phyloP scores from a whole-genome alignment of 306 rosid species.

The Quercus aquifolioides region DNA sequence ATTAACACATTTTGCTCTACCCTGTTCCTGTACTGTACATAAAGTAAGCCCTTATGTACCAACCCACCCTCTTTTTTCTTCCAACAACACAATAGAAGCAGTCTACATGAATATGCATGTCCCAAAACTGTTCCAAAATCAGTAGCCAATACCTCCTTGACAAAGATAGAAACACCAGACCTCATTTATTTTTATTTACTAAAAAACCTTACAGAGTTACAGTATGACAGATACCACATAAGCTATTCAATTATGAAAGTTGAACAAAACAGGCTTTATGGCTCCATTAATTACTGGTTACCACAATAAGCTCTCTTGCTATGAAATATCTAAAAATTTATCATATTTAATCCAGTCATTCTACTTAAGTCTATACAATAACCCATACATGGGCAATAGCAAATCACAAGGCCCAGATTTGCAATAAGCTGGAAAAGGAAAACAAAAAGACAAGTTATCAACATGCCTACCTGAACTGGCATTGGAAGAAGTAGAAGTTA shows the following conservation, averaged over 20 bases:
- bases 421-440: slow-evolving; percentile 11
- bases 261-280: neutral
- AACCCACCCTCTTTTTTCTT: neutral
- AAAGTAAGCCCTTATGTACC: neutral
- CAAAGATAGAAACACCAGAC: neutral
- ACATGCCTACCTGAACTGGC: slow-evolving; percentile 63
- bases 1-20: neutral
- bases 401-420: neutral
- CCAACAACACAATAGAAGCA: neutral
- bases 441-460: neutral
- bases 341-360: neutral
- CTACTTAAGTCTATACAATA: neutral
- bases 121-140: neutral
- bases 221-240: neutral
- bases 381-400: neutral
- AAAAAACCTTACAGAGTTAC: neutral
- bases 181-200: neutral
- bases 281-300: neutral
- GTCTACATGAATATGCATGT: neutral
- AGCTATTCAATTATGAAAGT: neutral
- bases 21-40: neutral
- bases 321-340: neutral
- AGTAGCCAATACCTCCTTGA: neutral
- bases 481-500: slow-evolving; percentile 52
- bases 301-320: neutral